Conservation (phyloP, 2,329 filamentous ascomycete genomes). For the Aspergillus sp. region DNA sequence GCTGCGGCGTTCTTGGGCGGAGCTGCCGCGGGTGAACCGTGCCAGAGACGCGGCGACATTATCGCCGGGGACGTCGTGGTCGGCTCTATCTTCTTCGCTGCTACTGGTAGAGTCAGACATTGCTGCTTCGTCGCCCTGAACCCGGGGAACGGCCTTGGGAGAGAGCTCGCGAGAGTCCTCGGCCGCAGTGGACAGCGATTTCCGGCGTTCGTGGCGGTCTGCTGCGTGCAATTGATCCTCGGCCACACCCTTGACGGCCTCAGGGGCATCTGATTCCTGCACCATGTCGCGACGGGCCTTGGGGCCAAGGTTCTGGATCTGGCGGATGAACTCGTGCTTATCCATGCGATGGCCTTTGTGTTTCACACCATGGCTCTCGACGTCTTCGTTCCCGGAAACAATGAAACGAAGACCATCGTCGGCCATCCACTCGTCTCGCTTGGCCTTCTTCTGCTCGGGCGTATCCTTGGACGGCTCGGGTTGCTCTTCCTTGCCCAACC, state of each 20-base stretch:
- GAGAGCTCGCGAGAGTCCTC: constrained; percentile 8
- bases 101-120: constrained; percentile 10
- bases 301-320: constrained; percentile 53
- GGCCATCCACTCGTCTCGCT: constrained; percentile 25
- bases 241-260: constrained; percentile 32
- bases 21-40: constrained; percentile 26
- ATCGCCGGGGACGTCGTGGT: constrained; percentile 20
- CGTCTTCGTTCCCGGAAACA: constrained; percentile 41
- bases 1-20: constrained; percentile 33
- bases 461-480: constrained; percentile 23
- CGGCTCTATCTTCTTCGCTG: constrained; percentile 8
- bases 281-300: constrained; percentile 46
- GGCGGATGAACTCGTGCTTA: constrained; percentile 56
- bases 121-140: constrained; percentile 11
- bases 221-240: constrained; percentile 22
- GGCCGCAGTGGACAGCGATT: constrained; percentile 12
- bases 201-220: constrained; percentile 17
- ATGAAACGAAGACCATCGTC: constrained; percentile 55
- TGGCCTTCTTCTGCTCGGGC: constrained; percentile 18
- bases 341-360: constrained; percentile 53
- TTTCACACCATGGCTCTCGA: constrained; percentile 26
- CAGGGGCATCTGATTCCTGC: constrained; percentile 35
- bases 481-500: constrained; percentile 38
- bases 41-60: constrained; percentile 33
- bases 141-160: neutral